Base-by-base conservation (phyloP, 192 early-diverging fungal genomes). In the Linnemannia exigua region DNA sequence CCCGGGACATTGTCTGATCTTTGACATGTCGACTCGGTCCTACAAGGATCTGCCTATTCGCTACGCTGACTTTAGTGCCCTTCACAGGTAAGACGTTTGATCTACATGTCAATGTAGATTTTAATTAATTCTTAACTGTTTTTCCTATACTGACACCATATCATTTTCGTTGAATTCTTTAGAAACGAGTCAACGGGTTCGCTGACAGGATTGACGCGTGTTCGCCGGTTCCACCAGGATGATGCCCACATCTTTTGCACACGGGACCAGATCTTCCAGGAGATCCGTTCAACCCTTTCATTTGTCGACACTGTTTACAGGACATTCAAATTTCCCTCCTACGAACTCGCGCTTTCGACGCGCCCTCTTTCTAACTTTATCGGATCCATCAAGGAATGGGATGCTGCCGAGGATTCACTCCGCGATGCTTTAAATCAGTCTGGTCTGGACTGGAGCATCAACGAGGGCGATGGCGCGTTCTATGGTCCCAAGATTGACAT, bases 401-500 rank as follows among this genome's bases (percentile, higher is more conserved):
- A 93, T 33, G 77, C 88, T 46, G 98, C 98, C 0, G 97, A 99
- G 81, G 74, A 72, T 35, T 91, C 95, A 20, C 88, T 99, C 2
- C 90, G 87, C 17, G 89, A 92, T 12, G 97, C 95, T 3, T 89
- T 99, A 50, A 80, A 94, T 61, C 87, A 79, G 3, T 93, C 90
- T 1, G 93, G 92, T 4, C 67, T 88, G 50, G 69, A 80, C 7
- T 97, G 95, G 95, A 88, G 91, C 0, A 75, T 96, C 12, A 97
- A 97, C 52, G 87, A 91, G 41, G 97, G 95, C 11, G 98, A 99
- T 84, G 98, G 97, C 8, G 98, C 97, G 2, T 99, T 99, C 80
- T 99, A 99, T 85, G 98, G 98, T 2, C 98, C 98, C 73, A 99
- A 99, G 82, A 98, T 99, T 75, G 98, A 99, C 80, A 93, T 98